Conservation (phyloP, 75 land plant species). For the Selaginella moellendorffii region DNA sequence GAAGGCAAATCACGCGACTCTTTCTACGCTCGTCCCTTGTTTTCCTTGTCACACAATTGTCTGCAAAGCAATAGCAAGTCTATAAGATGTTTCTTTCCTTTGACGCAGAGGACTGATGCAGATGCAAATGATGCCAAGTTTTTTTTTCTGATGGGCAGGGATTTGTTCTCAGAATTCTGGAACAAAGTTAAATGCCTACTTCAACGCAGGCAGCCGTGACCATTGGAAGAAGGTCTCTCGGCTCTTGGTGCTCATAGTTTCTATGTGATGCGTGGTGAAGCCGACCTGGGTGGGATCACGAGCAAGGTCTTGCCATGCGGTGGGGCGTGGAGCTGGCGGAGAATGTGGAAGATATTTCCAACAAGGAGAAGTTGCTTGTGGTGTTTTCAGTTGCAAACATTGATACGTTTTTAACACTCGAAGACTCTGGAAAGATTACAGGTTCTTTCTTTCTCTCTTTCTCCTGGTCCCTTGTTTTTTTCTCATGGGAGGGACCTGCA, state of each 20-base stretch:
- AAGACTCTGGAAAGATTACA: constrained; percentile 73
- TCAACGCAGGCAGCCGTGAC: no score
- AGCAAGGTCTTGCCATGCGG: constrained; percentile 61
- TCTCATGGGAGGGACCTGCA: background rate
- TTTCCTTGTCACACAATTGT: no score
- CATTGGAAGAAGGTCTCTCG: constrained; percentile 68
- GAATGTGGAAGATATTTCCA: constrained; percentile 70
- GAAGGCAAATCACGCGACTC: no score
- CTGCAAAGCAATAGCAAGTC: no score
- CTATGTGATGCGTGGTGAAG: constrained; percentile 88
- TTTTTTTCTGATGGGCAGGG: no score
- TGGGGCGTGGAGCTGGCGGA: constrained; percentile 55
- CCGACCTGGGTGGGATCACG: constrained; percentile 90
- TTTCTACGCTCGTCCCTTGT: no score
- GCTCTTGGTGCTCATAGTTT: constrained; percentile 62
- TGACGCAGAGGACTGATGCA: no score
- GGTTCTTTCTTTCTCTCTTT: constrained; percentile 27
- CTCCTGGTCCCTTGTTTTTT: background rate
- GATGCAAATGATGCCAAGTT: no score
- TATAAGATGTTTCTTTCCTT: no score
- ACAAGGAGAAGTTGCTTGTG: constrained; percentile 54
- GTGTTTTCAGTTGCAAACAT: constrained; percentile 66
- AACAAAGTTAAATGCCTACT: no score
- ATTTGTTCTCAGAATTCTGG: no score
- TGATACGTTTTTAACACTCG: constrained; percentile 72